Conservation (phyloP, 805 yeast genomes). For the Sugiyamaella valdiviana region DNA sequence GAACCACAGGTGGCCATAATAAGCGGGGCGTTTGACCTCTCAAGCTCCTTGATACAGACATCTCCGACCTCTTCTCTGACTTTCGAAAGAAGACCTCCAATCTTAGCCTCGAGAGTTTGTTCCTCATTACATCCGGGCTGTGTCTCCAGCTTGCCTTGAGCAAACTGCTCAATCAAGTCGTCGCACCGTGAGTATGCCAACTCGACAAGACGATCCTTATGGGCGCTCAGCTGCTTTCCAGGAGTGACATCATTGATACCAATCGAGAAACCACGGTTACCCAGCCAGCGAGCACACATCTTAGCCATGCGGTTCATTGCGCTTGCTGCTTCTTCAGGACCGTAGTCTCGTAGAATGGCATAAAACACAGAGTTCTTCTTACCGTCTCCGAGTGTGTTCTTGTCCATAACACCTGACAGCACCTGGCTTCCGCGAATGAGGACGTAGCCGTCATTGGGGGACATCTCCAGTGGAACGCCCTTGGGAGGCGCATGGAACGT, state of each 20-base stretch:
- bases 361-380: conserved; percentile 95
- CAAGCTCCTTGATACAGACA: conserved; percentile 88
- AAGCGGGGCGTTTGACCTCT: conserved; percentile 86
- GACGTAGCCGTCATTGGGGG: conserved; percentile 94
- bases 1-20: conserved; percentile 99
- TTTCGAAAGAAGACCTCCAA: conserved; percentile 91
- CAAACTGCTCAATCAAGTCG: conserved; percentile 71
- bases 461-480: conserved; percentile 84
- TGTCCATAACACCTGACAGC: conserved; percentile 93
- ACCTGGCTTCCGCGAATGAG: conserved; percentile 84
- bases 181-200: conserved; percentile 87
- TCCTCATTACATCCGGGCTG: conserved; percentile 99
- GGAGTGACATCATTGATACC: conserved; percentile 98
- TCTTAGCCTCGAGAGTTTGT: conserved; percentile 94
- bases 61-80: conserved; percentile 99
- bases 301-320: conserved; percentile 99
- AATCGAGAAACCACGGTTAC: conserved; percentile 93
- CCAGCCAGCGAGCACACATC: conserved; percentile 89
- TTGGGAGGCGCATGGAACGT: conserved; percentile 71
- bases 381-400: conserved; percentile 94
- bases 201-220: conserved; percentile 85
- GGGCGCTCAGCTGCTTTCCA: conserved; percentile 62
- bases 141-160: conserved; percentile 85
- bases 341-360: conserved; percentile 90
- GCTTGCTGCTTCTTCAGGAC: conserved; percentile 90